Evolutionary conservation across 1,139 yeast species (phyloP).

Genomic region (Pichia sp.): DNA sequence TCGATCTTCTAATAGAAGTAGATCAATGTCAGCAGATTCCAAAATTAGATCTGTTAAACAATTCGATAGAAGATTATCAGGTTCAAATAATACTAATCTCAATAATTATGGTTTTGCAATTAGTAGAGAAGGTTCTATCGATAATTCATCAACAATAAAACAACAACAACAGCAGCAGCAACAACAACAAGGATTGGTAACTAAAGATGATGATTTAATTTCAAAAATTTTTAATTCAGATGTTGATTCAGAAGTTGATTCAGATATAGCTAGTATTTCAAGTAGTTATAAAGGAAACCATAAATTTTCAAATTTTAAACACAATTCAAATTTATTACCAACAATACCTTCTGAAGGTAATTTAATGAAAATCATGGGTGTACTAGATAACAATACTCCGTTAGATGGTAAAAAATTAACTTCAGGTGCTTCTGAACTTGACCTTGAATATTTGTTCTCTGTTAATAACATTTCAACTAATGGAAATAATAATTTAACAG

Average conservation of each 20-base stretch:
- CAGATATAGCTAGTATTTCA: constrained; percentile 1
- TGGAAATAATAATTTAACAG: neutral
- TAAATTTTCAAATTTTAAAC: constrained; percentile 4
- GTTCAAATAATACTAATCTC: neutral
- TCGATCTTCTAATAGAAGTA: constrained; percentile 11
- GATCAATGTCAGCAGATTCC: constrained; percentile 16
- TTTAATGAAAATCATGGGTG: constrained; percentile 15
- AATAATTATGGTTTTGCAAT: neutral
- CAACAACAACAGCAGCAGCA: neutral
- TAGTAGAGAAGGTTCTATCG: constrained; percentile 8
- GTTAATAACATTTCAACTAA: neutral
- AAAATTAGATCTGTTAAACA: constrained; percentile 9
- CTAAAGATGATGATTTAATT: constrained; percentile 5
- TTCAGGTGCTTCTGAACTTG: constrained; percentile 1
- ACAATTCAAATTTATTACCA: constrained; percentile 11
- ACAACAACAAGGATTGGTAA: too few species aligned
- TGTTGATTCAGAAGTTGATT: constrained; percentile 8
- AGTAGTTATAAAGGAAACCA: neutral
- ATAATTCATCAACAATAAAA: neutral
- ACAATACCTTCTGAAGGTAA: constrained; percentile 23
- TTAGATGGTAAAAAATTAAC: constrained; percentile 4
- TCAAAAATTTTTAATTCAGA: constrained; percentile 11
- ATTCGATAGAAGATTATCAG: constrained; percentile 9
- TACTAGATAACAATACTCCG: constrained; percentile 3
- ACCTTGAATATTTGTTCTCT: constrained; percentile 8